Percentiles rank a stretch among this genome's conserved stretches.
Conservation (phyloP, 1,284 basidiomycete genomes). For the Apiotrichum gracile region DNA sequence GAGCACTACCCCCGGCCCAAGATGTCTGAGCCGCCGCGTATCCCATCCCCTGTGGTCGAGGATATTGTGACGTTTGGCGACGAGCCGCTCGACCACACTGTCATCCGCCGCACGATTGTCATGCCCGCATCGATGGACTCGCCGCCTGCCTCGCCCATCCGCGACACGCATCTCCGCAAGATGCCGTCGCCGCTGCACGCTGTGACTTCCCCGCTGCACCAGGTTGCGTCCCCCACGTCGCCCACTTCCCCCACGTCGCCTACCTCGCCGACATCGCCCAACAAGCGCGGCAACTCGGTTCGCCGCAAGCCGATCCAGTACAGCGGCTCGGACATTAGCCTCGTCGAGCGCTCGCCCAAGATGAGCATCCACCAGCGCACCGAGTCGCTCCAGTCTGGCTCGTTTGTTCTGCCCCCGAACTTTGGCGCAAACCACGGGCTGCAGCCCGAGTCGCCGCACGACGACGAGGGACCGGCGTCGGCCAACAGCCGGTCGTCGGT, state of each 20-base stretch:
- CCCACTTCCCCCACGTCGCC: background rate
- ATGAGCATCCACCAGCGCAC: slow-evolving; percentile 7
- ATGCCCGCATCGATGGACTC: slow-evolving; percentile 16
- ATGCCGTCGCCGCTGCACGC: slow-evolving; percentile 5
- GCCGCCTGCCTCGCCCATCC: slow-evolving; percentile 5
- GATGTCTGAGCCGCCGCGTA: background rate
- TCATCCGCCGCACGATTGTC: slow-evolving; percentile 34
- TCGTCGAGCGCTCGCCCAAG: slow-evolving; percentile 22
- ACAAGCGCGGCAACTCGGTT: slow-evolving; percentile 19
- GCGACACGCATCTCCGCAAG: background rate
- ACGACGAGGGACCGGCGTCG: background rate
- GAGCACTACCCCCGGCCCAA: background rate
- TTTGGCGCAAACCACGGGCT: slow-evolving; percentile 2
- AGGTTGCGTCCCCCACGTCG: background rate
- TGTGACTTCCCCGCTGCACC: too few species aligned
- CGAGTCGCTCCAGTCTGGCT: background rate
- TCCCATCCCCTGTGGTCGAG: slow-evolving; percentile 11
- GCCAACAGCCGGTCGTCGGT: background rate
- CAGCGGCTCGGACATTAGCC: slow-evolving; percentile 30
- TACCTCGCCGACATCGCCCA: too few species aligned
- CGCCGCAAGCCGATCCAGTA: slow-evolving; percentile 39
- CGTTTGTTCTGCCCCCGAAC: background rate
- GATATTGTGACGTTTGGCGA: slow-evolving; percentile 3
- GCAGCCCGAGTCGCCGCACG: background rate
- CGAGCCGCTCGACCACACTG: background rate